These are phyloP conservation scores for Exidia glandulosa DNA, from an alignment of 768 basidiomycete species.

Conservation along the genomic window DNA sequence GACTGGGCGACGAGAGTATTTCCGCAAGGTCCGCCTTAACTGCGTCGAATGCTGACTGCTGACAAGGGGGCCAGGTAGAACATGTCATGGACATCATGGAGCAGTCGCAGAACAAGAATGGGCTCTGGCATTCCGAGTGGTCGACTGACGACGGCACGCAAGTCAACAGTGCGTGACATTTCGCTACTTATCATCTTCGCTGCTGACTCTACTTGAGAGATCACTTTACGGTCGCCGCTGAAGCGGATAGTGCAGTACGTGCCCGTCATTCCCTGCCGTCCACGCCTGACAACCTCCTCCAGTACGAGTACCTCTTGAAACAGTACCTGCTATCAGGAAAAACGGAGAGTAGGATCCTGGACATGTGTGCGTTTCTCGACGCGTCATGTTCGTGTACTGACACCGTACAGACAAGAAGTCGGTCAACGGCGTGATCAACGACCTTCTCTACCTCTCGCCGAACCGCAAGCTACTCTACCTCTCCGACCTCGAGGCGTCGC, in stretches of 20 bases:
- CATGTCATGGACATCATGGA: constrained; percentile 38
- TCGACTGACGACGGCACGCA: constrained; percentile 37
- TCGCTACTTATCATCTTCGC: not conserved
- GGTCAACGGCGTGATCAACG: constrained; percentile 14
- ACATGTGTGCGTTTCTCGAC: constrained; percentile 44
- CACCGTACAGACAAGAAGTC: constrained; percentile 10
- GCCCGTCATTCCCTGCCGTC: not conserved
- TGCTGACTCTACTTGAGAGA: constrained; percentile 5
- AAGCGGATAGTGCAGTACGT: constrained; percentile 48
- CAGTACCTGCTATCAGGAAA: constrained; percentile 56
- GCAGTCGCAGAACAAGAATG: constrained; percentile 30
- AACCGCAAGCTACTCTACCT: constrained; percentile 57
- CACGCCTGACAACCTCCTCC: not conserved
- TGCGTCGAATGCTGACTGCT: not conserved
- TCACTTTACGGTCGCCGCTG: constrained; percentile 46
- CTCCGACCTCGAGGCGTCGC: constrained; percentile 26
- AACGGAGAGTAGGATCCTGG: constrained; percentile 46
- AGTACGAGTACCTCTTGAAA: constrained; percentile 68
- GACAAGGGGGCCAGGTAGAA: constrained; percentile 27
- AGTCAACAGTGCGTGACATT: constrained; percentile 30
- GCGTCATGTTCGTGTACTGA: not conserved
- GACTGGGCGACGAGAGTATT: constrained; percentile 58
- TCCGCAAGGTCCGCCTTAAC: constrained; percentile 35
- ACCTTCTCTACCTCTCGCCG: constrained; percentile 57
- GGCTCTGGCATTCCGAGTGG: constrained; percentile 56